Percentiles rank a stretch among this genome's conserved stretches.
These are phyloP conservation scores for Polytrichum commune DNA, from an alignment of 225 moss, liverwort and hornwort species.

Conservation along the genomic window DNA sequence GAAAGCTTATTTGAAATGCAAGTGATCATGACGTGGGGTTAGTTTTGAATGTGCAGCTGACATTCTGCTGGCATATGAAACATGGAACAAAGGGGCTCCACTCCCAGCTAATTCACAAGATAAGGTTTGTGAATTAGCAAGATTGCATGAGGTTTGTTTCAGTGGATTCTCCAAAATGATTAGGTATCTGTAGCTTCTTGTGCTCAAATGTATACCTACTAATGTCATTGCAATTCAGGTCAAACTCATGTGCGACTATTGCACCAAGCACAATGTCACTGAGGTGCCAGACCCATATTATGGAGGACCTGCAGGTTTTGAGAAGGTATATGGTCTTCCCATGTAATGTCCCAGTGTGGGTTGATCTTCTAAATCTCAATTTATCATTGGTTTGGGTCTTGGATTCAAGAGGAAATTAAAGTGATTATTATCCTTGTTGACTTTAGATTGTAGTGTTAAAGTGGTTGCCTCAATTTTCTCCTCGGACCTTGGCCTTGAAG, in stretches of 20 bases:
- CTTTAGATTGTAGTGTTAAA: too few relatives aligned
- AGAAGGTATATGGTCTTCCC: constrained; percentile 51
- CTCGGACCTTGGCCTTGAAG: too few relatives aligned
- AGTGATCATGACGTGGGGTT: background rate
- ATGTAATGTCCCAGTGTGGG: too few relatives aligned
- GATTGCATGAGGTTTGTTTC: background rate
- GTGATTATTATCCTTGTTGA: too few relatives aligned
- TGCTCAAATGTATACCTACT: background rate
- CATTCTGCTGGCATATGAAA: constrained; percentile 35
- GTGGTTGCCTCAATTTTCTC: too few relatives aligned
- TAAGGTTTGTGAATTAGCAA: constrained; percentile 22
- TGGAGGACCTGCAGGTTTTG: constrained; percentile 94
- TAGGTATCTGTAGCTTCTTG: background rate
- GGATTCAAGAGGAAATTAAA: too few relatives aligned
- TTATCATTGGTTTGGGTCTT: too few relatives aligned
- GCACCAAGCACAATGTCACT: constrained; percentile 44
- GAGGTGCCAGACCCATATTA: constrained; percentile 98
- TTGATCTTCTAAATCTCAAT: too few relatives aligned
- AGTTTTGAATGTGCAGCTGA: constrained; percentile 27
- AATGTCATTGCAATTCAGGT: constrained; percentile 28
- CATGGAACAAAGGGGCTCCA: constrained; percentile 37
- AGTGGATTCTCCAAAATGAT: background rate
- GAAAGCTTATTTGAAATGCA: too few relatives aligned
- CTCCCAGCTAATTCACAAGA: constrained; percentile 31
- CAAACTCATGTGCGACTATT: constrained; percentile 59